Evolutionary conservation across 345 rosid genomes (phyloP).

Genomic region (Excoecaria cochinchinensis): DNA sequence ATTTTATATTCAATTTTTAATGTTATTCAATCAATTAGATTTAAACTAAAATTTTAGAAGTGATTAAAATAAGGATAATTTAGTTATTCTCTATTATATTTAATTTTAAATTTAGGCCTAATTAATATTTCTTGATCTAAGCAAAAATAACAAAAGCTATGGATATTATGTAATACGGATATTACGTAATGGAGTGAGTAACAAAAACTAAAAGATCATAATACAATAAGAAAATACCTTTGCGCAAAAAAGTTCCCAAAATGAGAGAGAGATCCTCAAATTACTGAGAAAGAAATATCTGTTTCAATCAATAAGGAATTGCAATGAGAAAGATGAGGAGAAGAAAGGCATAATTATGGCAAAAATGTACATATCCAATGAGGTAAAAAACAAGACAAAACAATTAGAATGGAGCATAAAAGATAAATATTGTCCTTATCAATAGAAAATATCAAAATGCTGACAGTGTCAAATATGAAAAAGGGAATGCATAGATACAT

Average conservation of each 20-base stretch:
- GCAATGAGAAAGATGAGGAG: conserved; percentile 8
- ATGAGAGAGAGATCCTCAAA: neutral
- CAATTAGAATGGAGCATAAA: neutral
- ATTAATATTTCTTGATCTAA: too few relatives aligned
- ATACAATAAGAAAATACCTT: neutral
- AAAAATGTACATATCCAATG: conserved; percentile 18
- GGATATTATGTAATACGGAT: too few relatives aligned
- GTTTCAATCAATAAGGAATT: conserved; percentile 13
- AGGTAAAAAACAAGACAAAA: conserved; percentile 18
- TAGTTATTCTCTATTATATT: too few relatives aligned
- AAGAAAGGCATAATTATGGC: neutral
- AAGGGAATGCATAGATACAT: neutral
- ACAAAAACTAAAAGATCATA: too few relatives aligned
- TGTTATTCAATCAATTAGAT: too few relatives aligned
- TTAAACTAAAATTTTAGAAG: too few relatives aligned
- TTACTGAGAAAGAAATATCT: conserved; percentile 5
- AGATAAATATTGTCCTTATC: neutral
- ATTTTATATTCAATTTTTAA: too few relatives aligned
- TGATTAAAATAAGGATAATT: too few relatives aligned
- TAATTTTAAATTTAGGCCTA: neutral
- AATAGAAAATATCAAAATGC: conserved; percentile 3
- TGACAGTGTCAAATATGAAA: neutral
- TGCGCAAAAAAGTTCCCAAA: neutral
- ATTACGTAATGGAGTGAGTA: too few relatives aligned
- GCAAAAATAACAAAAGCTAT: too few relatives aligned